Percentiles rank a stretch among this genome's conserved stretches.
Conservation (phyloP, 139 green algal species). For the Volvox africanus region DNA sequence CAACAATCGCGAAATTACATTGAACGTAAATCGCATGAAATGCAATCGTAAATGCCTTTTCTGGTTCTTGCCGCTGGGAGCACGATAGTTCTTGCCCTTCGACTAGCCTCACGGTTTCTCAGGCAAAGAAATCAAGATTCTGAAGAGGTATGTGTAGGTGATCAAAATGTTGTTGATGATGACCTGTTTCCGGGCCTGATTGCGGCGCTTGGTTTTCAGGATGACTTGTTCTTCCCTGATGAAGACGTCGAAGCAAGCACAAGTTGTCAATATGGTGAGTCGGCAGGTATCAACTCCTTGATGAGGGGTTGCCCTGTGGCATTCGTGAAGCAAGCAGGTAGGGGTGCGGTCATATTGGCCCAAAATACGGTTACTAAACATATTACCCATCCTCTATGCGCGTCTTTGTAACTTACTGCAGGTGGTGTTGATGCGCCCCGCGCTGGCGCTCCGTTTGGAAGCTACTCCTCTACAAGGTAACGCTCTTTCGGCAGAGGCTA, state of each 20-base stretch:
- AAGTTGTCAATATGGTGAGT: neutral
- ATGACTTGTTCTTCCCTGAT: conserved; percentile 22
- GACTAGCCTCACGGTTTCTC: neutral
- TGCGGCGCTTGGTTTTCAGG: conserved; percentile 16
- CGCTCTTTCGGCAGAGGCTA: neutral
- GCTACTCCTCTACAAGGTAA: neutral
- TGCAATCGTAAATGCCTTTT: conserved; percentile 3
- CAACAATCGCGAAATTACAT: neutral
- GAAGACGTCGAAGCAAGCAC: neutral
- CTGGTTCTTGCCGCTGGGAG: conserved; percentile 3
- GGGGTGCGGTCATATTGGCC: no score
- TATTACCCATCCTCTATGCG: neutral
- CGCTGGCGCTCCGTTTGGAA: conserved; percentile 1
- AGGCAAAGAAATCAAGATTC: neutral
- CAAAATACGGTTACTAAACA: neutral
- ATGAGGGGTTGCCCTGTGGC: neutral
- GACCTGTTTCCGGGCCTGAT: neutral
- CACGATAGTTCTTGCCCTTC: neutral
- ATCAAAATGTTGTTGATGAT: neutral
- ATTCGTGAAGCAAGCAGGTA: neutral
- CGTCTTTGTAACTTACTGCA: neutral
- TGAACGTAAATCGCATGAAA: neutral
- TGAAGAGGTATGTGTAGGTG: neutral
- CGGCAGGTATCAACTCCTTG: neutral
- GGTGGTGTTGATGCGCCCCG: neutral